Evolutionary conservation across 768 basidiomycete species (phyloP), one percentile per base, ranked within the genome.

Genomic region (Xanthoconium stramineum): DNA sequence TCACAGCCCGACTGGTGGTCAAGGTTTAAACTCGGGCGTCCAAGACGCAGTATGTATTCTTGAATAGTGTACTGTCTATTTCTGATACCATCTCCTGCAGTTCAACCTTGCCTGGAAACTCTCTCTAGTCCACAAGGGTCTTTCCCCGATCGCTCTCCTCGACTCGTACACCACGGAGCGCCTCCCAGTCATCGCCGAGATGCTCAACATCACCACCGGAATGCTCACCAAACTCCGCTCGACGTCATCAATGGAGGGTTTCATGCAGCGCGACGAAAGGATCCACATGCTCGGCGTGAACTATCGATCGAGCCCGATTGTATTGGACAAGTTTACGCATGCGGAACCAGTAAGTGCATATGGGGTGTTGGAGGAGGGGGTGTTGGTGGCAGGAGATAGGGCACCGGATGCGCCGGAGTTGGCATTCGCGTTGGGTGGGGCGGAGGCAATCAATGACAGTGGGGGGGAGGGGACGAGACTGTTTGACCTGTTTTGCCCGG

Each of bases 81-180:
- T 15, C 50, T 51, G 24, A 53, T 10, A 14, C 3, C n/a, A 3
- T 43, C 15, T 3, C 44, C 47, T 48, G 4, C 13, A 78, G 75
- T 63, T 71, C 60, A 80, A 80, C 58, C 61, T 80, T 1, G 70
- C 65, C 0, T 79, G 77, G 80, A 81, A 81, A 57, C 59, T 80
- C 12, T 68, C 78, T 3, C 67, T 78, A 5, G 78, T 77, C 10
- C 52, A 69, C 36, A 77, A 76, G 51, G 68, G 71, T 3, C 57
- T 74, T 30, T 68, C 78, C 3, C 62, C 72, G 5, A 57, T 50
- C 1, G 55, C 69, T 7, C 68, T 81, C 14, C 74, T 81, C 5
- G 65, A 74, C 30, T 69, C 75, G 0, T 81, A 80, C 52, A 67
- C 63, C n/a, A 47, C 67, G 14, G 80, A 81, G 58, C 77, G 80